Evolutionary conservation across 352 stramenopile genomes (phyloP).

Genomic region (Pythium angustatum): DNA sequence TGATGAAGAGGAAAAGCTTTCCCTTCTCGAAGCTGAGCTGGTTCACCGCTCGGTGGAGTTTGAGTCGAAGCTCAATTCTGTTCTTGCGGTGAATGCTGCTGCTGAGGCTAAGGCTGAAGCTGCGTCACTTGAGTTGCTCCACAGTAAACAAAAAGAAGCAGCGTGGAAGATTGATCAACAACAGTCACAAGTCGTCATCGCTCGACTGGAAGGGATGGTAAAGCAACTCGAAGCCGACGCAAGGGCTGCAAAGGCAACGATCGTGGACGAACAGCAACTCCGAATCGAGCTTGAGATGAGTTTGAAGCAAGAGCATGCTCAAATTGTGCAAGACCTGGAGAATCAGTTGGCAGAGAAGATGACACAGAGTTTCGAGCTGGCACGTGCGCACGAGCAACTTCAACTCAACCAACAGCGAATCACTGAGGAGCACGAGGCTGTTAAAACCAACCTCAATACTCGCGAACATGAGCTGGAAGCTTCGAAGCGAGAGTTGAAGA

Average conservation of each 20-base stretch:
- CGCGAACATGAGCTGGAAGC: too few relatives aligned
- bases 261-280: conserved; percentile 38
- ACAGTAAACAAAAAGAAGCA: conserved; percentile 61
- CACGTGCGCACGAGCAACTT: not conserved
- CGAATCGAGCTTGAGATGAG: conserved; percentile 21
- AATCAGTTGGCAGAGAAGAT: conserved; percentile 12
- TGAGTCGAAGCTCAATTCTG: conserved; percentile 44
- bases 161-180: conserved; percentile 55
- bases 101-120: conserved; percentile 50
- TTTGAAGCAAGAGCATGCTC: not conserved
- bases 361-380: conserved; percentile 15
- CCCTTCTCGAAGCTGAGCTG: conserved; percentile 43
- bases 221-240: conserved; percentile 34
- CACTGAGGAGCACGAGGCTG: not conserved
- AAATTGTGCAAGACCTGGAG: conserved; percentile 7
- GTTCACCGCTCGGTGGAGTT: conserved; percentile 47
- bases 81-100: conserved; percentile 33
- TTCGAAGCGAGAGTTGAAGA: not conserved
- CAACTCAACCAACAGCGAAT: not conserved
- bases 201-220: conserved; percentile 29
- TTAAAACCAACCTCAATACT: too few relatives aligned
- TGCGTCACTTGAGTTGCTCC: conserved; percentile 49
- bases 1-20: conserved; percentile 33
- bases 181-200: conserved; percentile 39
- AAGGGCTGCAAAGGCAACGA: conserved; percentile 16